phyloP scores from a whole-genome alignment of 768 basidiomycete species.

The Lactarius quietus region DNA sequence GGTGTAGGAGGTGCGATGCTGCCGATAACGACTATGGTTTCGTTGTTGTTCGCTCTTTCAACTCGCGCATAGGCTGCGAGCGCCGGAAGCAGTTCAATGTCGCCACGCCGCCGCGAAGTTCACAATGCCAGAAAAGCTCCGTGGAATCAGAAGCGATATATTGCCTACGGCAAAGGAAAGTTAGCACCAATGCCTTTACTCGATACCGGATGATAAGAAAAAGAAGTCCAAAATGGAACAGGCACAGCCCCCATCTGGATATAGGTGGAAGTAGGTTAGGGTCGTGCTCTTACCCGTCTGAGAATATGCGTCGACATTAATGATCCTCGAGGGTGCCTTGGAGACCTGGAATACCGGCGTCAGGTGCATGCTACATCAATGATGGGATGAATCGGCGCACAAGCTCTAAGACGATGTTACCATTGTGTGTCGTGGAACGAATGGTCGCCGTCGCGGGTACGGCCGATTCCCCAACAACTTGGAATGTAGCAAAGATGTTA shows the following conservation, averaged over 20 bases:
- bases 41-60: slow-evolving; percentile 6
- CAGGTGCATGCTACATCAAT: not conserved
- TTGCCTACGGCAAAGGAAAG: slow-evolving; percentile 22
- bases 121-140: slow-evolving; percentile 21
- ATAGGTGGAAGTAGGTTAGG: not conserved
- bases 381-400: slow-evolving; percentile 3
- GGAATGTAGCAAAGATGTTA: slow-evolving; percentile 9
- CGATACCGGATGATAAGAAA: slow-evolving; percentile 9
- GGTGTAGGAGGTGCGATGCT: slow-evolving; percentile 2
- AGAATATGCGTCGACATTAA: slow-evolving; percentile 21
- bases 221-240: slow-evolving; percentile 1
- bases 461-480: slow-evolving; percentile 7
- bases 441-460: slow-evolving; percentile 11
- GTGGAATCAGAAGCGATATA: slow-evolving; percentile 23
- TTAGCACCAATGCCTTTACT: slow-evolving; percentile 12
- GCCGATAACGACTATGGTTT: slow-evolving; percentile 19
- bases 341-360: slow-evolving; percentile 8
- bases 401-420: slow-evolving; percentile 22
- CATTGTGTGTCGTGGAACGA: slow-evolving; percentile 8
- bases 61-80: slow-evolving; percentile 12
- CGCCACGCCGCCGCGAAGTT: slow-evolving; percentile 19
- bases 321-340: slow-evolving; percentile 9
- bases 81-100: slow-evolving; percentile 16
- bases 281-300: slow-evolving; percentile 14
- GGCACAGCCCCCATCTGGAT: slow-evolving; percentile 9